Base-by-base conservation (phyloP, 441 rosid genomes). In the Populus trichocarpa region DNA sequence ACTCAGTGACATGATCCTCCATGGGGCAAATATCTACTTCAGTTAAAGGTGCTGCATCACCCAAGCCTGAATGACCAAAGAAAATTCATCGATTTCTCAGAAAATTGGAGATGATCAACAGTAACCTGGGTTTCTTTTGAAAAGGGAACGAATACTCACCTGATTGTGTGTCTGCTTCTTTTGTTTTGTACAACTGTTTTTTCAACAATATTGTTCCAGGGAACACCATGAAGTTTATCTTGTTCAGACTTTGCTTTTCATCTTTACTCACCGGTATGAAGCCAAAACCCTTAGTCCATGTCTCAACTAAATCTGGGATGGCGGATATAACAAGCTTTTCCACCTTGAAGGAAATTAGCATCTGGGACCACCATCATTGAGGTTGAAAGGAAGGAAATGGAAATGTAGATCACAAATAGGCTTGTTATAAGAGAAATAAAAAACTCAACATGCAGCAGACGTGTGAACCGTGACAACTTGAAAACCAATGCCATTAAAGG, bases 241-340 rank as follows among this genome's bases (percentile, higher is more conserved):
- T 86, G 70, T 85, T 90, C 50, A 93, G 89, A 74, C 87, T 81
- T 75, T 73, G 83, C 77, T 87, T 92, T 83, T 96, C 98, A 3
- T 83, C 86, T 36, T 81, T 79, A 46, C 87, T 90, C 78, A 96
- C 82, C 7, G 86, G 83, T 69, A 69, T 59, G 82, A 96, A 96
- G 75, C 97, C 98, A 82, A 96, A 96, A 80, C 98, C 98, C 72
- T 83, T 70, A 0, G 90, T 93, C 99, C 99, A 96, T 22, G 98
- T 94, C 77, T 93, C 92, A 80, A 90, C 91, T 70, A 92, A 79
- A 78, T 83, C 85, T 57, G 98, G 99, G 84, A 96, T 89, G 69
- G 99, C 97, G 40, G 99, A 90, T 78, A 96, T 87, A 77, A 96
- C 93, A 28, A 96, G 97, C 85, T 86, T 93, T 84, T 91, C 91